A percentile compares a stretch with the other conserved stretches of the same genome.
Conservation (phyloP, 2,329 filamentous ascomycete genomes). For the Coniella vitis region DNA sequence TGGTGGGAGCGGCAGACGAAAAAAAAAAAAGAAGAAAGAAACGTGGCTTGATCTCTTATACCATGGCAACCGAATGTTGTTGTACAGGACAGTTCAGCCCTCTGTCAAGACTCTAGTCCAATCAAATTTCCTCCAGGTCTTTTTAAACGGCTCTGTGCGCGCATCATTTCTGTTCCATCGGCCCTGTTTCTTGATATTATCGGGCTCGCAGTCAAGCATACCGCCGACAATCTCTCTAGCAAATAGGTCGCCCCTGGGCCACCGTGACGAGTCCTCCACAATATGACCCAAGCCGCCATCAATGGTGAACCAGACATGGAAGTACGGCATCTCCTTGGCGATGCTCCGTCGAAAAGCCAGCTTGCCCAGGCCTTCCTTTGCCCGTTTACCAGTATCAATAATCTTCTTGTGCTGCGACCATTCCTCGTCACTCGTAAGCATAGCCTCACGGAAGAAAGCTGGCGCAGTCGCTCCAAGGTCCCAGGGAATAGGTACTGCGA, state of each 20-base stretch:
- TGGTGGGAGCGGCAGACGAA: too few relatives aligned
- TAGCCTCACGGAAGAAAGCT: conserved; percentile 92
- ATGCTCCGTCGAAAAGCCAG: conserved; percentile 74
- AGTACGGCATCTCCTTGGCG: conserved; percentile 96
- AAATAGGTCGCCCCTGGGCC: conserved; percentile 89
- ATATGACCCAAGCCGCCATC: conserved; percentile 91
- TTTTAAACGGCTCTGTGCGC: conserved; percentile 71
- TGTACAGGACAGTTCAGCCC: conserved; percentile 8
- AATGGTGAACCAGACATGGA: conserved; percentile 91
- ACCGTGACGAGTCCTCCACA: conserved; percentile 76
- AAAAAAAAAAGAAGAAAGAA: too few relatives aligned
- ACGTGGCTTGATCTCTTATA: too few relatives aligned
- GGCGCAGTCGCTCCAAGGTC: conserved; percentile 86
- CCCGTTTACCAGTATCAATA: conserved; percentile 72
- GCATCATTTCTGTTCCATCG: conserved; percentile 67
- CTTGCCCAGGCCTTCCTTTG: conserved; percentile 65
- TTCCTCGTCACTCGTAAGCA: conserved; percentile 79
- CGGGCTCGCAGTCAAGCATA: conserved; percentile 76
- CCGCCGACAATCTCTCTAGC: conserved; percentile 87
- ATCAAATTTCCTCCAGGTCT: conserved; percentile 87
- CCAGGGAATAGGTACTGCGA: conserved; percentile 81
- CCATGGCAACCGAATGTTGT: too few relatives aligned
- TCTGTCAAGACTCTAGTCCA: conserved; percentile 60
- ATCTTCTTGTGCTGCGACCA: conserved; percentile 95
- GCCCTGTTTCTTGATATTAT: conserved; percentile 85